Percentiles rank a stretch among this genome's conserved stretches.
These are phyloP conservation scores for Daedaleopsis sinensis DNA, from an alignment of 768 basidiomycete genomes.

Conservation along the genomic window DNA sequence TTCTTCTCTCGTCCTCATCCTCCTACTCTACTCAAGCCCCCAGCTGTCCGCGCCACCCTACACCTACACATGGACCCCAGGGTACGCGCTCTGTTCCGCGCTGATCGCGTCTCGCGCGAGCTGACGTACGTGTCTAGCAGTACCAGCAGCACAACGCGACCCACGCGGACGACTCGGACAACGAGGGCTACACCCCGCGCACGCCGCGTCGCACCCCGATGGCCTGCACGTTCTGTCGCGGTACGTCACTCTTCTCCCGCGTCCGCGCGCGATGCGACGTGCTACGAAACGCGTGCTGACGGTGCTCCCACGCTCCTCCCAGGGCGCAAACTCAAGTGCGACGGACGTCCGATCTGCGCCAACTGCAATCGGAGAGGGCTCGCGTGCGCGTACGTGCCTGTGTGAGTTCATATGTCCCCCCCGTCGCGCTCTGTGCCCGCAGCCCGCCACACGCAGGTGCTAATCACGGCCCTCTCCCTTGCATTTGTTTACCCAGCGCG, in stretches of 20 bases:
- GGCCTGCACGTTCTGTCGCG: conserved; percentile 77
- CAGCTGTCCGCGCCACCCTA: background rate
- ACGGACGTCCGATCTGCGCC: conserved; percentile 66
- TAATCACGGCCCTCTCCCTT: background rate
- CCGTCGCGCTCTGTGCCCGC: background rate
- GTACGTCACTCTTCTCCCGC: conserved; percentile 36
- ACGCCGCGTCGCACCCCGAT: conserved; percentile 57
- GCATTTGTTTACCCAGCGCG: background rate
- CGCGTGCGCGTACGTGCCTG: conserved; percentile 64
- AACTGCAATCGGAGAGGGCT: conserved; percentile 65
- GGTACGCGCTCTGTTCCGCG: background rate
- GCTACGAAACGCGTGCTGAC: background rate
- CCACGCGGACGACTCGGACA: conserved; percentile 29
- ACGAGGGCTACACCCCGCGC: conserved; percentile 28
- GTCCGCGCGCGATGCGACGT: background rate
- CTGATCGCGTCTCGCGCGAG: background rate
- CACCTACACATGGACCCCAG: conserved; percentile 7
- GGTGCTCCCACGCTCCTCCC: conserved; percentile 5
- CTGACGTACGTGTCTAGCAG: background rate
- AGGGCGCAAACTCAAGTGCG: conserved; percentile 78
- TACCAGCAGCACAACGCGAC: conserved; percentile 12
- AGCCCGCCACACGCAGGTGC: background rate
- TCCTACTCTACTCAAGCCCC: background rate
- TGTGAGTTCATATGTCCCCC: conserved; percentile 45
- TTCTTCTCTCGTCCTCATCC: background rate